Evolutionary conservation across 495 filamentous ascomycete species (phyloP).

Genomic region (Penicillium arizonense): DNA sequence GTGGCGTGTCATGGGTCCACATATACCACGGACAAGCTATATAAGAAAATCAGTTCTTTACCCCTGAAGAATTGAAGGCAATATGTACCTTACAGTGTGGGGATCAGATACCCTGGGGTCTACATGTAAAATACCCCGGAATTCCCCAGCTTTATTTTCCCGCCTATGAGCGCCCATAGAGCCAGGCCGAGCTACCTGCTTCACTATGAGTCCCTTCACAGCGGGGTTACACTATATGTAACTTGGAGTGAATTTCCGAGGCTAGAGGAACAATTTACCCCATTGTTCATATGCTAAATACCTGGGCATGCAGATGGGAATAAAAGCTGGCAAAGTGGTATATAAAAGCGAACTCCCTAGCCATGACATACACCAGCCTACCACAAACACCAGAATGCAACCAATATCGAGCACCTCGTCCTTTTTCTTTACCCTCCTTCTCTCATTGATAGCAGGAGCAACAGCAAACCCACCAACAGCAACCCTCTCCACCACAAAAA

Average conservation of each 20-base stretch:
- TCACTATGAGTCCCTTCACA: background rate
- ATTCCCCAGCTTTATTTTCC: slow-evolving; percentile 11
- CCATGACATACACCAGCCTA: no score
- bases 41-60: no score
- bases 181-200: no score
- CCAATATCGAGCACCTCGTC: background rate
- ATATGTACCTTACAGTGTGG: no score
- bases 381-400: background rate
- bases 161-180: slow-evolving; percentile 12
- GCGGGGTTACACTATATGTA: background rate
- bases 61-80: no score
- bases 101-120: no score
- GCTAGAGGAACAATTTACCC: background rate
- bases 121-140: background rate
- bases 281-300: no score
- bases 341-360: background rate
- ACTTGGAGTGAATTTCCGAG: background rate
- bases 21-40: no score
- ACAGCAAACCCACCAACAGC: slow-evolving; percentile 9
- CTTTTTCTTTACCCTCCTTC: background rate
- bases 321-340: no score
- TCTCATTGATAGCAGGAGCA: slow-evolving; percentile 2
- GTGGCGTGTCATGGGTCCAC: no score
- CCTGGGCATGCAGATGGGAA: no score
- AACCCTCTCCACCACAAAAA: slow-evolving; percentile 11